Percentiles rank a stretch among this genome's conserved stretches.
Conservation (phyloP, 1,284 basidiomycete genomes). For the Chalciporus sp. region DNA sequence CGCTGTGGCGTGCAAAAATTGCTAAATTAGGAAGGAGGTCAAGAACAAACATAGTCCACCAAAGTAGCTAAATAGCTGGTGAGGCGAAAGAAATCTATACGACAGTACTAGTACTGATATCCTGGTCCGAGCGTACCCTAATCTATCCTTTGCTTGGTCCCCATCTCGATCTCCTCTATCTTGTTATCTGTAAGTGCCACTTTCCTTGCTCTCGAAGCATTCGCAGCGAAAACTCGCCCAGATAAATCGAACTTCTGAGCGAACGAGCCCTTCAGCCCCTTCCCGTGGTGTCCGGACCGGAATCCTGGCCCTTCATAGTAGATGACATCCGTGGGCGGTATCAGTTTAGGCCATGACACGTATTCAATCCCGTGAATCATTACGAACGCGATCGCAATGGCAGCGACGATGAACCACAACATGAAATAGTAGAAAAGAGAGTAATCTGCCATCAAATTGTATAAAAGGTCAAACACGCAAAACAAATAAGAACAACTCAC, state of each 20-base stretch:
- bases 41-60: background rate
- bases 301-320: constrained; percentile 88
- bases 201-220: constrained; percentile 39
- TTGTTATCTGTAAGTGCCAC: constrained; percentile 43
- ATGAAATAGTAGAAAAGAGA: constrained; percentile 81
- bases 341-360: constrained; percentile 93
- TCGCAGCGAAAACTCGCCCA: constrained; percentile 33
- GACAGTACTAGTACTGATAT: no score
- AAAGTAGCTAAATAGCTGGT: no score
- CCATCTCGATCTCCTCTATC: constrained; percentile 60
- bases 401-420: constrained; percentile 72
- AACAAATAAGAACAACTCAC: constrained; percentile 48
- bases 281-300: constrained; percentile 77
- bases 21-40: constrained; percentile 12
- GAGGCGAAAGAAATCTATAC: background rate
- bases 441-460: constrained; percentile 52
- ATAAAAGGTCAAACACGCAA: constrained; percentile 5
- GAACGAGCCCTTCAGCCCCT: constrained; percentile 56
- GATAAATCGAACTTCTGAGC: constrained; percentile 37
- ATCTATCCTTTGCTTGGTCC: constrained; percentile 71
- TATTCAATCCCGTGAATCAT: constrained; percentile 82
- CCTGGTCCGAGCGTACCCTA: constrained; percentile 42
- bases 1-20: constrained; percentile 22
- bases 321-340: constrained; percentile 83
- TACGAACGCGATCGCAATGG: constrained; percentile 68